Base-by-base conservation (phyloP, 768 basidiomycete genomes). In the Naganishia onofrii region DNA sequence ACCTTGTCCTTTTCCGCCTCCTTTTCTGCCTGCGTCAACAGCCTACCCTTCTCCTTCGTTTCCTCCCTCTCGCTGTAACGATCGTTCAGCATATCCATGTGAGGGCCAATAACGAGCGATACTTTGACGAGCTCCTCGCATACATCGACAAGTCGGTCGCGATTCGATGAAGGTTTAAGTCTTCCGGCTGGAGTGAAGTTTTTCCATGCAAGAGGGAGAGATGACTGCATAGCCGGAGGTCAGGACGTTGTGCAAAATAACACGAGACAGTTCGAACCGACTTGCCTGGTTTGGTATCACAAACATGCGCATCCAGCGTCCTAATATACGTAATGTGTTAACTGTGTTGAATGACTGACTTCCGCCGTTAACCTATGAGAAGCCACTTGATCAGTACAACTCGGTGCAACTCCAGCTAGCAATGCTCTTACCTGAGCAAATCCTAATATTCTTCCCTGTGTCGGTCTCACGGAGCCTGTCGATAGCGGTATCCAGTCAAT, bases 401-500 rank as follows among this genome's bases (percentile, higher is more conserved):
- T 51, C 28, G 28, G 34, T 21, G 36, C 60, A 65, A 3, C 68
- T 72, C 0, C 69, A 68, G n/a, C 72, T 72, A 51, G 48, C 3
- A 51, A 21, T n/a, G 13, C 48, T 63, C 78, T 74, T 28, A 79
- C 77, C 57, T 82, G 81, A 6, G 74, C 72, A n/a, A 82, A 73
- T 0, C 76, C 81, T 10, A 81, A 69, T 3, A 76, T 79, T 19
- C 79, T 71, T 0, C 81, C 81, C 64, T 82, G 81, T 0, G 80
- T 80, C 0, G 81, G 81, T 32, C 81, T 63, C 0, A 82, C 81
- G 3, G 75, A 77, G 0, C 81, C 81, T 0, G 74, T 74, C 0
- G 74, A 72, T 9, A 82, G 69, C 3, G 81, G 81, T 51, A 82
- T 80, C 80, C 81, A 82, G 67, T 82, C 81, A 63, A 82, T 79